Evolutionary conservation across 345 rosid species (phyloP).

Genomic region (Aquilaria yunnanensis): DNA sequence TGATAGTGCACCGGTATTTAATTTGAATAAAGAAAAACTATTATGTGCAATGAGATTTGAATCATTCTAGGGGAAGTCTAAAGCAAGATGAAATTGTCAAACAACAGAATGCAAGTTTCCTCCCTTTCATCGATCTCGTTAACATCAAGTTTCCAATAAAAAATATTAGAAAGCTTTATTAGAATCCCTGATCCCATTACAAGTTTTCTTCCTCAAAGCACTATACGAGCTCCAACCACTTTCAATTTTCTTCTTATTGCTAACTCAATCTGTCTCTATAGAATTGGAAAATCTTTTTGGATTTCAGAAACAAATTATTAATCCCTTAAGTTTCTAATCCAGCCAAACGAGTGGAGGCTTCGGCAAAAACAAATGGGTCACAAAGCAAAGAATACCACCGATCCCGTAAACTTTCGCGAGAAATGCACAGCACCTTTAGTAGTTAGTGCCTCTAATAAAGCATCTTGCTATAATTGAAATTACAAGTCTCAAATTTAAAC

Average conservation of each 20-base stretch:
- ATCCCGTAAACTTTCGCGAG: conserved; percentile 68
- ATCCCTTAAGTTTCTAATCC: conserved; percentile 41
- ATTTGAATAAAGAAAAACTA: no score
- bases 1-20: no score
- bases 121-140: no score
- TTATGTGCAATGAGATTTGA: no score
- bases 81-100: no score
- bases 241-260: conserved; percentile 32
- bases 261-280: conserved; percentile 16
- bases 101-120: no score
- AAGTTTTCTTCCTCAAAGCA: conserved; percentile 26
- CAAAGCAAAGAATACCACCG: conserved; percentile 90
- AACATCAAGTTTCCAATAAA: no score
- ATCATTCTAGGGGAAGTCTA: no score
- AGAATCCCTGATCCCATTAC: conserved; percentile 14
- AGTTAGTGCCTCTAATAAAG: conserved; percentile 84
- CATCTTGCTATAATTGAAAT: conserved; percentile 64
- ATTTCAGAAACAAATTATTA: conserved; percentile 15
- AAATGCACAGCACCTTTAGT: conserved; percentile 94
- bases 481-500: background rate
- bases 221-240: conserved; percentile 24
- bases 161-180: background rate
- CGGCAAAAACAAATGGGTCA: conserved; percentile 76
- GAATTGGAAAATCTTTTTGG: conserved; percentile 15
- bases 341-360: conserved; percentile 70